Percentiles rank a stretch among this genome's conserved stretches.
These are phyloP conservation scores for Dictyostelium purpureum DNA, from an alignment of 78 protist genomes.

Conservation along the genomic window DNA sequence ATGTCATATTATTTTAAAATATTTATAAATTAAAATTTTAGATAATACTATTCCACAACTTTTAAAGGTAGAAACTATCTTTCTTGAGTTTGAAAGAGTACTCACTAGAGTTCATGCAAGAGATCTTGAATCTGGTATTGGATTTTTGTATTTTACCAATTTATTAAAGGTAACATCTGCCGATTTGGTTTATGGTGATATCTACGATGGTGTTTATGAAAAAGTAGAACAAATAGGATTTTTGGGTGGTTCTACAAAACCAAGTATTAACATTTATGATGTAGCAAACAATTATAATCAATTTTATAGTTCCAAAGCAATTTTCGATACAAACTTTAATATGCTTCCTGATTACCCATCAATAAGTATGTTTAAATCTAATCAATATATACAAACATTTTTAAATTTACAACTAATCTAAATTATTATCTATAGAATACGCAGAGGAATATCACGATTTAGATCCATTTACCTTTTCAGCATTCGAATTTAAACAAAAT, in stretches of 20 bases:
- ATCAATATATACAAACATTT: neutral
- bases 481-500: neutral
- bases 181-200: neutral
- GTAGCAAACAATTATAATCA: neutral
- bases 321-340: neutral
- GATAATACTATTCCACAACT: neutral
- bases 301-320: neutral
- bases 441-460: neutral
- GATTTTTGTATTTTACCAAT: neutral
- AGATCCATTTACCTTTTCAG: neutral
- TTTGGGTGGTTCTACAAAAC: neutral
- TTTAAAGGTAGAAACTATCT: neutral
- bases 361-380: neutral
- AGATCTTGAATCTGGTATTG: conserved; percentile 16
- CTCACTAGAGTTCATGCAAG: neutral
- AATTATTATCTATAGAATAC: neutral
- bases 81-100: neutral
- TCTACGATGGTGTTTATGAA: conserved; percentile 4
- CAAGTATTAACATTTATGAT: neutral
- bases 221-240: neutral
- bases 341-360: neutral
- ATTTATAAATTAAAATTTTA: no score
- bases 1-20: no score
- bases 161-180: neutral
- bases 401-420: no score